Evolutionary conservation across 2,329 filamentous ascomycete species (phyloP), one percentile per base, ranked within the genome.

Genomic region (Fusarium acutatum): DNA sequence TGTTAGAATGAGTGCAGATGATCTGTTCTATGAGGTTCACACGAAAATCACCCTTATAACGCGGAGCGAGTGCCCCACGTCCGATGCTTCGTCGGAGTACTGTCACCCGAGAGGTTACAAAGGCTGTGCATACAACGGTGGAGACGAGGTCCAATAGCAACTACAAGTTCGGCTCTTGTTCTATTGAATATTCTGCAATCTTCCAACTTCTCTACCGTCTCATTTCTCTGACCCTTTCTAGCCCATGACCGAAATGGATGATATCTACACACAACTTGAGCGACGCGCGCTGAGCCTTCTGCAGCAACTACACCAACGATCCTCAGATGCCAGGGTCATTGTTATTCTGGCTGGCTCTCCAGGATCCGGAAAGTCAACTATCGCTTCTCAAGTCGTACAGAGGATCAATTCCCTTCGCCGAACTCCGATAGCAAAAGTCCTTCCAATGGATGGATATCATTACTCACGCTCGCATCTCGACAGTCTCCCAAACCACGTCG

Each of bases 221-320:
- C 2, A 20, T 7, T 24, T 20, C 8, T 24, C 22, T 2, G 17
- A 2, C 13, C 24, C 5, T 11, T 24, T 15, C 4, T 5, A 0
- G n/a, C 18, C 6, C 17, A 20, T 20, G 1, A 26, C 7, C 34
- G 15, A 26, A 10, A 54, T 54, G 50, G 50, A 54, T 4, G 20
- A 5, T 5, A 28, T 54, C 24, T 54, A 54, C 24, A 1, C 24
- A 18, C 20, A 54, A 13, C 50, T 54, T 8, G 50, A 54, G 24
- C 24, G 15, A 13, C 50, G 34, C 4, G 20, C 15, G 0, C 24
- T 54, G 4, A 28, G 20, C 6, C 24, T 40, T 40, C 6, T 54
- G 1, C 24, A 28, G 11, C 6, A 54, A 18, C n/a, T 18, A n/a
- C 50, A 18, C 11, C 17, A 37, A 18, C 7, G 5, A 9, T 53